These are phyloP conservation scores for Puccinia sorghi DNA, from an alignment of 1,284 basidiomycete genomes.

Conservation along the genomic window DNA sequence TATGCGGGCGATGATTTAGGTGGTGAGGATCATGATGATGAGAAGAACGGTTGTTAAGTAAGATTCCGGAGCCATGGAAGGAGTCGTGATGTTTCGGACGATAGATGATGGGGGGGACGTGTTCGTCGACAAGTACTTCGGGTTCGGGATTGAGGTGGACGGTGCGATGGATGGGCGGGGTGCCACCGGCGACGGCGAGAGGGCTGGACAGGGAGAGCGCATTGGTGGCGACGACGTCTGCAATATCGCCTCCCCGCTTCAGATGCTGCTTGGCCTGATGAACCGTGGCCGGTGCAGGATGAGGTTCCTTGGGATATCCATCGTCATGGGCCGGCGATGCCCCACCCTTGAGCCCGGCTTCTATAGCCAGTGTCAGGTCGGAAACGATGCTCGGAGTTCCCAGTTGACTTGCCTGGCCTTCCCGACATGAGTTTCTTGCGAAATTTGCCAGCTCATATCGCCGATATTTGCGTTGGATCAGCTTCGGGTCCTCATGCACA, in stretches of 20 bases:
- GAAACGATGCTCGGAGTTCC: constrained; percentile 17
- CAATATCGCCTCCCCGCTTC: constrained; percentile 38
- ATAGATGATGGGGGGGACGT: constrained; percentile 12
- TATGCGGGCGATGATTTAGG: neutral
- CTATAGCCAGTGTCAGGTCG: constrained; percentile 2
- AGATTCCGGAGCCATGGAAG: constrained; percentile 32
- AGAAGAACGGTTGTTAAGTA: constrained; percentile 13
- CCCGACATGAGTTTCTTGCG: constrained; percentile 32
- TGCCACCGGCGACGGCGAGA: neutral
- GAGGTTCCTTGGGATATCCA: neutral
- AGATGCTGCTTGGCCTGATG: constrained; percentile 35
- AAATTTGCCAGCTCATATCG: constrained; percentile 12
- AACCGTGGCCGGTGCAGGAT: constrained; percentile 5
- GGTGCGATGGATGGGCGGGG: neutral
- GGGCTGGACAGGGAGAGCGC: neutral
- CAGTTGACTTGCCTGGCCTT: neutral
- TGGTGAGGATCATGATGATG: constrained; percentile 6
- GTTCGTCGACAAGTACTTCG: constrained; percentile 15
- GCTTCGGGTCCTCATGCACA: constrained; percentile 22
- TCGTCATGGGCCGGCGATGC: neutral
- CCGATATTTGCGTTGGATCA: constrained; percentile 9
- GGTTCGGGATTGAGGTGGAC: constrained; percentile 23
- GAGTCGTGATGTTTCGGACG: constrained; percentile 32
- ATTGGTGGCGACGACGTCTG: constrained; percentile 34
- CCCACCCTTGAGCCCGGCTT: neutral